These are phyloP conservation scores for Ophiosphaerella narmari DNA, from an alignment of 2,329 filamentous ascomycete species.

Conservation along the genomic window DNA sequence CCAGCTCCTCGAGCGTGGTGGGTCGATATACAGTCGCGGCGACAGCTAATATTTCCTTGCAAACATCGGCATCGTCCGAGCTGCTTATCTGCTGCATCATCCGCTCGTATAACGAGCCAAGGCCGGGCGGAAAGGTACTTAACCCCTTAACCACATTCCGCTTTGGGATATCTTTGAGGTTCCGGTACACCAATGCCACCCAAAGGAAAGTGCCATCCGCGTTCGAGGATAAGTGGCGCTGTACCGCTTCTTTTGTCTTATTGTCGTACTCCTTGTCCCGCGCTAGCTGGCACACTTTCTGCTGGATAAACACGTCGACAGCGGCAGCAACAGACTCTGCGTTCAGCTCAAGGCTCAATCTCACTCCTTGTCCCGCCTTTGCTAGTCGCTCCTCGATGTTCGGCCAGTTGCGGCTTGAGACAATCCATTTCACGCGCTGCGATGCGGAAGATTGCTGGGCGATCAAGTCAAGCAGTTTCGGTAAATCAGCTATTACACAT, in stretches of 20 bases:
- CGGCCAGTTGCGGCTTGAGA: slow-evolving; percentile 14
- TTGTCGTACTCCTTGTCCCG: slow-evolving; percentile 44
- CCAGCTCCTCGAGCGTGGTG: slow-evolving; percentile 1
- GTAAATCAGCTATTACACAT: slow-evolving; percentile 5
- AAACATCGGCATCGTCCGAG: slow-evolving; percentile 24
- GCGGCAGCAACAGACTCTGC: slow-evolving; percentile 37
- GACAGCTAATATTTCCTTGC: slow-evolving; percentile 41
- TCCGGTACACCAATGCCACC: slow-evolving; percentile 1
- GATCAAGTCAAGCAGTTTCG: slow-evolving; percentile 4
- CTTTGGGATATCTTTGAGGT: slow-evolving; percentile 24
- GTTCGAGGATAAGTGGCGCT: too few relatives aligned
- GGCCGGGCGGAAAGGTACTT: slow-evolving; percentile 32
- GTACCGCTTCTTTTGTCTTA: neutral
- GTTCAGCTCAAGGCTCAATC: slow-evolving; percentile 32
- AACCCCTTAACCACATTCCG: slow-evolving; percentile 17
- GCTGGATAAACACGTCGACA: slow-evolving; percentile 45
- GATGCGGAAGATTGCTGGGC: too few relatives aligned
- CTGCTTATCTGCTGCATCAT: slow-evolving; percentile 46
- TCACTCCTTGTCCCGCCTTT: neutral
- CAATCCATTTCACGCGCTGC: too few relatives aligned
- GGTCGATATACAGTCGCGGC: slow-evolving; percentile 21
- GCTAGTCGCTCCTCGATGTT: slow-evolving; percentile 37
- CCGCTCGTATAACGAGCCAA: slow-evolving; percentile 45
- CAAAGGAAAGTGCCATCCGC: too few relatives aligned
- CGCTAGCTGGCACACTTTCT: slow-evolving; percentile 39